phyloP scores from a whole-genome alignment of 73 alveolate species.

The Paramecium primaurelia region DNA sequence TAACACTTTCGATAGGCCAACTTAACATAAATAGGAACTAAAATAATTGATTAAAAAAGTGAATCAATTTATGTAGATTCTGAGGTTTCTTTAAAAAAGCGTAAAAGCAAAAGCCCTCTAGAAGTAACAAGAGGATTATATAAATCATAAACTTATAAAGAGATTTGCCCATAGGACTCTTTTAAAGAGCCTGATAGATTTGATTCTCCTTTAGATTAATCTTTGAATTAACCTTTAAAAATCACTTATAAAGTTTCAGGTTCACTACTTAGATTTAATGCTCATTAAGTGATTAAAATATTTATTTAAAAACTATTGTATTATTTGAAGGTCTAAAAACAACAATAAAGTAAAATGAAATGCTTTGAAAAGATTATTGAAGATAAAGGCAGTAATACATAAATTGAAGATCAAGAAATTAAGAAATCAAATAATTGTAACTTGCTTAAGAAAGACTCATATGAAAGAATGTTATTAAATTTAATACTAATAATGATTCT shows the following conservation, averaged over 20 bases:
- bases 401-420: not conserved
- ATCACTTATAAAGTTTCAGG: not conserved
- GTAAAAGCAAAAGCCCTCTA: not conserved
- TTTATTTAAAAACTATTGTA: not conserved
- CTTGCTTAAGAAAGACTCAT: not conserved
- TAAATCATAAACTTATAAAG: not conserved
- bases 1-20: not conserved
- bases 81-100: slow-evolving; percentile 9
- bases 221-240: not conserved
- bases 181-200: not conserved
- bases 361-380: not conserved
- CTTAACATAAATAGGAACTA: not conserved
- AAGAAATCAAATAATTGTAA: not conserved
- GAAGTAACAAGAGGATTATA: not conserved
- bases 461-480: not conserved
- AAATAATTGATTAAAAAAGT: not conserved
- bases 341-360: not conserved
- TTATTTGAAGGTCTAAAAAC: not conserved
- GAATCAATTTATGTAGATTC: slow-evolving; percentile 34
- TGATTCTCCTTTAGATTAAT: not conserved
- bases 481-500: not conserved
- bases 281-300: not conserved
- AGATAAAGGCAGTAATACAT: not conserved
- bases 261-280: not conserved
- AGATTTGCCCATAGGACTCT: not conserved